Conservation (phyloP, 2,329 filamentous ascomycete genomes). For the Ophiocordyceps camponoti-rufipedis region DNA sequence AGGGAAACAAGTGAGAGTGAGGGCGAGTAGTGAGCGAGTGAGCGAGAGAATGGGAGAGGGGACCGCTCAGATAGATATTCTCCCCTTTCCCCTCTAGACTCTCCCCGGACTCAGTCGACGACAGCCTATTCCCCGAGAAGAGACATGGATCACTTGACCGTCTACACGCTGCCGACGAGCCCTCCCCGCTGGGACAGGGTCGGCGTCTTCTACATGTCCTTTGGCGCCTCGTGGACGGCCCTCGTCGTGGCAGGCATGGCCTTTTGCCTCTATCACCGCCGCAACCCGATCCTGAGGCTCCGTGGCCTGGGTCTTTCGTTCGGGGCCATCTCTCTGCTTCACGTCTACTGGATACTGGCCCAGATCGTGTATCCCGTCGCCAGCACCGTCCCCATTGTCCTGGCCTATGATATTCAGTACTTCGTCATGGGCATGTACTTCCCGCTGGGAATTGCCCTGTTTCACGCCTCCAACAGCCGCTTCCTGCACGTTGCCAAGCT, state of each 20-base stretch:
- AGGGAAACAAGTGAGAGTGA: too few species aligned
- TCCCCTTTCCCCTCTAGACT: too few species aligned
- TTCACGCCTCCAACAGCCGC: conserved; percentile 36
- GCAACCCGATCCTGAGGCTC: conserved; percentile 18
- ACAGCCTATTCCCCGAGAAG: too few species aligned
- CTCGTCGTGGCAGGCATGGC: conserved; percentile 16
- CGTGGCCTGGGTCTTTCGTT: conserved; percentile 18
- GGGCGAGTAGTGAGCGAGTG: too few species aligned
- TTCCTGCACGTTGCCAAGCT: conserved; percentile 30
- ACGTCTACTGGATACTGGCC: conserved; percentile 19
- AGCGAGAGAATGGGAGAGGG: too few species aligned
- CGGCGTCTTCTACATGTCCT: conserved; percentile 12
- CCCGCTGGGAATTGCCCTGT: conserved; percentile 37
- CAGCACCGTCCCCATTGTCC: conserved; percentile 17
- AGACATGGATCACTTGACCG: conserved; percentile 5
- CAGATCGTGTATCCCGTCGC: conserved; percentile 25
- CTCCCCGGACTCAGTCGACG: too few species aligned
- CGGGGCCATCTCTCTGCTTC: conserved; percentile 16
- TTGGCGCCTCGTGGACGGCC: conserved; percentile 9
- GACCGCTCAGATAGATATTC: too few species aligned
- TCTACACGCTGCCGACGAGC: conserved; percentile 11
- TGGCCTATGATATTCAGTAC: conserved; percentile 31
- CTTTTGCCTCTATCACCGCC: conserved; percentile 15
- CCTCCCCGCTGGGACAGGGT: conserved; percentile 10
- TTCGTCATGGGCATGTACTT: conserved; percentile 42